Evolutionary conservation across 495 filamentous ascomycete species (phyloP).

Genomic region (Hyaloscypha hepaticicola): DNA sequence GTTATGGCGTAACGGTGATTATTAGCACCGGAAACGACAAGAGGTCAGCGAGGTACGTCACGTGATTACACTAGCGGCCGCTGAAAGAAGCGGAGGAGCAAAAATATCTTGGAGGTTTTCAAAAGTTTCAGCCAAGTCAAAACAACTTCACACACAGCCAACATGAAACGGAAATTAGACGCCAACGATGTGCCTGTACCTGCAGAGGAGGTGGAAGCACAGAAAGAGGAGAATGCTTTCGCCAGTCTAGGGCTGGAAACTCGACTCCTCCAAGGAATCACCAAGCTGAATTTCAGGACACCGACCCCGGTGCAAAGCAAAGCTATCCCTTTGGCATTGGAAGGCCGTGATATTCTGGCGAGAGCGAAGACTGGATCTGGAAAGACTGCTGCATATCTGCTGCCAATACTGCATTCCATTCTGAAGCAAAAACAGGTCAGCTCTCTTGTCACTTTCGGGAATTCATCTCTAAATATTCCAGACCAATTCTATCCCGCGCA

Average conservation of each 20-base stretch:
- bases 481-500: conserved; percentile 24
- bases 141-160: conserved; percentile 10
- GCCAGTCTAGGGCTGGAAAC: conserved; percentile 68
- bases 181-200: conserved; percentile 46
- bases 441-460: conserved; percentile 8
- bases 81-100: background rate
- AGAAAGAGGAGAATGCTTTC: conserved; percentile 25
- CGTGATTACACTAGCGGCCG: background rate
- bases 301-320: conserved; percentile 84
- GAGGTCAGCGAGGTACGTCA: too few species aligned
- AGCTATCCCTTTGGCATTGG: conserved; percentile 86
- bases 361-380: conserved; percentile 91
- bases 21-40: too few species aligned
- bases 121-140: background rate
- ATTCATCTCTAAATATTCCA: conserved; percentile 19
- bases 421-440: conserved; percentile 71
- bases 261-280: conserved; percentile 80
- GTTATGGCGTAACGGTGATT: too few species aligned
- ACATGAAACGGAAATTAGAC: conserved; percentile 54
- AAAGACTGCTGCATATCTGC: conserved; percentile 96
- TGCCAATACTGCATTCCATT: conserved; percentile 80
- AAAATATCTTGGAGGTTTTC: background rate
- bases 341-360: conserved; percentile 87
- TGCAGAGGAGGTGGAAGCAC: conserved; percentile 21
- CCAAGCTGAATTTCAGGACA: conserved; percentile 75